These are phyloP conservation scores for Colletotrichum melonis DNA, from an alignment of 2,329 filamentous ascomycete species.

Conservation along the genomic window DNA sequence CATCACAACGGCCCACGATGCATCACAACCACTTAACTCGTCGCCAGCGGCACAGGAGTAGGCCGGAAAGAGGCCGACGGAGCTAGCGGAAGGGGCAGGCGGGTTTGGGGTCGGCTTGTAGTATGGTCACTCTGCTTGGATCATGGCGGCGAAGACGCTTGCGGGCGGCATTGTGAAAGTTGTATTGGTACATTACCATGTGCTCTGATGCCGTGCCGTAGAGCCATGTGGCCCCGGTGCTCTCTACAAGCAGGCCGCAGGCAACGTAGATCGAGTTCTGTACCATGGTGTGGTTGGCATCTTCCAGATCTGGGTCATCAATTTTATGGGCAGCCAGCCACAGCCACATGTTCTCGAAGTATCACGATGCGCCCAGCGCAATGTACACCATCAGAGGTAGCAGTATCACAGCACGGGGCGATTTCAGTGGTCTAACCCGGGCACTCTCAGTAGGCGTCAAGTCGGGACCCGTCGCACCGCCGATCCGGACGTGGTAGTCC, in stretches of 20 bases:
- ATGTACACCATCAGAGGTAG: slow-evolving; percentile 65
- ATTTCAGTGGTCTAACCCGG: slow-evolving; percentile 42
- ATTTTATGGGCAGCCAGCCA: slow-evolving; percentile 76
- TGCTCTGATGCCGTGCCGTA: slow-evolving; percentile 63
- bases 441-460: slow-evolving; percentile 72
- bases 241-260: slow-evolving; percentile 50
- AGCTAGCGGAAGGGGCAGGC: slow-evolving; percentile 36
- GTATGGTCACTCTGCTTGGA: slow-evolving; percentile 77
- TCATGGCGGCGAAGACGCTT: slow-evolving; percentile 66
- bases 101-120: slow-evolving; percentile 56
- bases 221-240: slow-evolving; percentile 45
- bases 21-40: slow-evolving; percentile 37
- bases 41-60: slow-evolving; percentile 32
- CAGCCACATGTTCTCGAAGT: slow-evolving; percentile 68
- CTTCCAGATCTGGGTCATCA: slow-evolving; percentile 42
- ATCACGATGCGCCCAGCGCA: slow-evolving; percentile 58
- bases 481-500: slow-evolving; percentile 77
- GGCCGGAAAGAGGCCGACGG: slow-evolving; percentile 5
- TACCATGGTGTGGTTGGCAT: slow-evolving; percentile 68
- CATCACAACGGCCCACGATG: slow-evolving; percentile 40
- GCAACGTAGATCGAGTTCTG: slow-evolving; percentile 49
- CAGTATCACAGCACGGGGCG: slow-evolving; percentile 68
- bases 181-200: slow-evolving; percentile 63
- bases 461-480: slow-evolving; percentile 74
- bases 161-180: slow-evolving; percentile 58